phyloP scores from a whole-genome alignment of 2,329 filamentous ascomycete genomes.

The Pyricularia pennisetigena region DNA sequence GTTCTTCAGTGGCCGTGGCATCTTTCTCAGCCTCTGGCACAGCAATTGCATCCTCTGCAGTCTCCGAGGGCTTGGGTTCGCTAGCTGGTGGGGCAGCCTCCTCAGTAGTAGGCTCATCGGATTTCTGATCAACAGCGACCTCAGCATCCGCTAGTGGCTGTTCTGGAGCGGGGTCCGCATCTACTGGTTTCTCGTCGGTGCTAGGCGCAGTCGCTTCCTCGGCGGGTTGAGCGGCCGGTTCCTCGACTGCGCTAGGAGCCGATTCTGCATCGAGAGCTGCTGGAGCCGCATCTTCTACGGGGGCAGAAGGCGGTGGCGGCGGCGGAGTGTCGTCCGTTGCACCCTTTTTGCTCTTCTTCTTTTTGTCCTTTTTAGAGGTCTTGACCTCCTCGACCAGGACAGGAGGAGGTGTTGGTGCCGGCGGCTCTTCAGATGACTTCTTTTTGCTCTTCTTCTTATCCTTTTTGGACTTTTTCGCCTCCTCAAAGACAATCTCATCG shows the following conservation, averaged over 20 bases:
- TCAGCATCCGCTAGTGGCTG: slow-evolving; percentile 3
- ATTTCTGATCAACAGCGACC: background rate
- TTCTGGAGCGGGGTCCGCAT: background rate
- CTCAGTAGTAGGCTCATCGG: background rate
- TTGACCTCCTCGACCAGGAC: background rate
- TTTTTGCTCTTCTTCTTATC: background rate
- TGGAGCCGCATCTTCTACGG: background rate
- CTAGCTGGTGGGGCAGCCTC: slow-evolving; percentile 7
- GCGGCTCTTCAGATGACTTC: background rate
- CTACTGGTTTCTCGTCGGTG: background rate
- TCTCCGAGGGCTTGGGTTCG: slow-evolving; percentile 1
- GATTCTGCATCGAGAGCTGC: background rate
- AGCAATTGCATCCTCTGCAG: background rate
- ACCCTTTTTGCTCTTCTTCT: slow-evolving; percentile 4
- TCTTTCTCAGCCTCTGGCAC: background rate
- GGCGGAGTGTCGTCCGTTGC: background rate
- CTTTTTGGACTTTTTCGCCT: background rate
- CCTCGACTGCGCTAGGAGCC: background rate
- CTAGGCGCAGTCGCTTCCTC: slow-evolving; percentile 1
- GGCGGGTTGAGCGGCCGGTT: background rate
- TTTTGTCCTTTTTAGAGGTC: background rate
- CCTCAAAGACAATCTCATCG: background rate
- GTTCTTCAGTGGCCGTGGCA: background rate
- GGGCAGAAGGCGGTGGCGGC: background rate
- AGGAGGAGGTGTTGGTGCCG: background rate